Base-by-base conservation (phyloP, 805 yeast species). In the Candida parachauliodes region DNA sequence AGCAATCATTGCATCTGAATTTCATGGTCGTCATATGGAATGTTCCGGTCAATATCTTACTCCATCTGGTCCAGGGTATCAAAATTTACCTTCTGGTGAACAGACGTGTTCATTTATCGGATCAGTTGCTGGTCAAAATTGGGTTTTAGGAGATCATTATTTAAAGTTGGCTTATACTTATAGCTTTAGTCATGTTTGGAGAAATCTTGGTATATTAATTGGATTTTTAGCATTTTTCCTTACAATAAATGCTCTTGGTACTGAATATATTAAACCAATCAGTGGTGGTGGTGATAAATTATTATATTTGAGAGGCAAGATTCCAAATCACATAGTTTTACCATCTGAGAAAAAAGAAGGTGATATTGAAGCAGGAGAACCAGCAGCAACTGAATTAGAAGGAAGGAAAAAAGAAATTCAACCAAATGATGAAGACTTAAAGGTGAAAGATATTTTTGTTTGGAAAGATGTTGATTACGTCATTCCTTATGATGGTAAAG, bases 391-490 rank as follows among this genome's bases (percentile, higher is more conserved):
- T 12, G 25, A 26, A 10, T 14, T 21, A 16, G 27, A 16, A n/a
- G 16, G 16, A 15, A 5, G 25, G 8, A 28, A 32, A 20, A 20
- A 24, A 4, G 17, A 23, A 23, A 17, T 10, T 15, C 16, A 27
- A 22, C 34, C 21, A 3, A 29, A 40, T 10, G 37, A 34, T 31
- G 46, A 43, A n/a, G 49, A 45, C 19, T 46, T 65, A 28, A 68
- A 65, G 29, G 61, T 68, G 1, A 51, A 59, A 39, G 82, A 79
- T 47, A 57, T 75, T 19, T 77, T 77, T 54, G 70, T 72, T 42
- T 82, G 88, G 88, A 74, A 71, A 49, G 62, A 80, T 48, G 76
- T 82, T 10, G 62, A 71, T 45, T 82, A 80, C 49, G 70, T 67
- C 24, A 74, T 82, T 46, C 76, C 76, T 4, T 65, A 68, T 50